A percentile compares a stretch with the other conserved stretches of the same genome.
These are phyloP conservation scores for Helichrysum umbraculigerum DNA, from an alignment of 129 eudicot species.

Conservation along the genomic window DNA sequence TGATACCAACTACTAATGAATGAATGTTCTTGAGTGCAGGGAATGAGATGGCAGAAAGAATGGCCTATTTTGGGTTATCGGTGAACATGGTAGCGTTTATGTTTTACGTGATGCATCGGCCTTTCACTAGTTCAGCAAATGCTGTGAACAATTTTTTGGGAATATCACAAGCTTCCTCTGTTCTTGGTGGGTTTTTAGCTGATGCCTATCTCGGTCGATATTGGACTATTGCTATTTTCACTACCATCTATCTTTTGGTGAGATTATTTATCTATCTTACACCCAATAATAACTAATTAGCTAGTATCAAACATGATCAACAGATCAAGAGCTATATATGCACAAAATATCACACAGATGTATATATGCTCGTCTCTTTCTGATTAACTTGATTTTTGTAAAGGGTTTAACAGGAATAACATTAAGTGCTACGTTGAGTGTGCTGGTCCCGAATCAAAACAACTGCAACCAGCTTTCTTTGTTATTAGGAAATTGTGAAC, in stretches of 20 bases:
- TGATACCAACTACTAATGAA: not conserved
- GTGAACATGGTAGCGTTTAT: slow-evolving; percentile 94
- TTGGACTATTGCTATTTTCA: slow-evolving; percentile 96
- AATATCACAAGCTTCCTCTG: slow-evolving; percentile 88
- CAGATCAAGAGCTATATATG: not conserved
- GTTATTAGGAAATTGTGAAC: slow-evolving; percentile 72
- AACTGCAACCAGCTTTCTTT: slow-evolving; percentile 69
- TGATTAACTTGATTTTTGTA: not conserved
- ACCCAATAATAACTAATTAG: not conserved
- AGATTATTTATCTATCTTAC: not conserved
- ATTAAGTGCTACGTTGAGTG: slow-evolving; percentile 58
- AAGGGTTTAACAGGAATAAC: slow-evolving; percentile 94
- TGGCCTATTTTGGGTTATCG: slow-evolving; percentile 94
- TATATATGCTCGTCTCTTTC: not conserved
- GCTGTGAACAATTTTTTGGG: slow-evolving; percentile 89
- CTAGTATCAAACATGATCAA: not conserved
- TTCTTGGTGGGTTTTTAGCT: slow-evolving; percentile 84
- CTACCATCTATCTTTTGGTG: slow-evolving; percentile 89
- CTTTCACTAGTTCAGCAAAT: slow-evolving; percentile 88
- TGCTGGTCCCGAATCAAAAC: slow-evolving; percentile 73
- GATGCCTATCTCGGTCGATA: slow-evolving; percentile 97
- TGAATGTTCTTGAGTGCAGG: slow-evolving; percentile 42
- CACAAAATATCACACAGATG: not conserved
- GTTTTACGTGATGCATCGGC: slow-evolving; percentile 94
- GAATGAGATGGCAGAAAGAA: slow-evolving; percentile 97